phyloP scores from a whole-genome alignment of 768 basidiomycete species.

The Pisolithus microcarpus region DNA sequence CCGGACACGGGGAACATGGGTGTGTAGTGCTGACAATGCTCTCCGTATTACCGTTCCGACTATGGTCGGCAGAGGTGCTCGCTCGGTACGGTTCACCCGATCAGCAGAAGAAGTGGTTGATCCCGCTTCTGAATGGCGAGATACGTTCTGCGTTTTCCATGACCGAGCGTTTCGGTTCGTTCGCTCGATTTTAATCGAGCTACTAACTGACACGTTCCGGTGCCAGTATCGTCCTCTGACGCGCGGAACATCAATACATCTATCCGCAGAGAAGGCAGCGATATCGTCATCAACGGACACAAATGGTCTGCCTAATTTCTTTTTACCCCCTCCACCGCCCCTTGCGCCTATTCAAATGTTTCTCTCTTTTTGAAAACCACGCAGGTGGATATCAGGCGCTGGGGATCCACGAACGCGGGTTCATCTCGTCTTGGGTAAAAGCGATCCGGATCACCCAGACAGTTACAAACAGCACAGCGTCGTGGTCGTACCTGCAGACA shows the following conservation, averaged over 20 bases:
- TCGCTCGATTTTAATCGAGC: not conserved
- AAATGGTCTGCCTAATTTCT: conserved; percentile 62
- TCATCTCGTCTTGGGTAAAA: conserved; percentile 94
- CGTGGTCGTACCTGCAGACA: conserved; percentile 85
- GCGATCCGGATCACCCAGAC: conserved; percentile 75
- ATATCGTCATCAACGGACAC: conserved; percentile 91
- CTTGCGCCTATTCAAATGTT: not conserved
- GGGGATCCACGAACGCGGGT: conserved; percentile 85
- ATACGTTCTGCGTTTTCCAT: conserved; percentile 94
- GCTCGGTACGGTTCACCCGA: conserved; percentile 88
- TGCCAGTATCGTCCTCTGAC: conserved; percentile 78
- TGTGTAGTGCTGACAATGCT: conserved; percentile 27
- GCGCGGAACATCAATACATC: conserved; percentile 92
- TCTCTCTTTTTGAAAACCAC: not conserved
- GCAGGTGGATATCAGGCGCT: conserved; percentile 95
- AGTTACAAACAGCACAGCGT: conserved; percentile 85
- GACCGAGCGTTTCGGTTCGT: conserved; percentile 86
- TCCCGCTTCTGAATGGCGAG: conserved; percentile 83
- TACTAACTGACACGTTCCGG: conserved; percentile 5
- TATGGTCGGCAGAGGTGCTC: conserved; percentile 69
- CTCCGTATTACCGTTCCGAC: not conserved
- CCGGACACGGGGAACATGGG: conserved; percentile 99
- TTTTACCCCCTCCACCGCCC: not conserved
- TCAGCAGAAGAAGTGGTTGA: conserved; percentile 87
- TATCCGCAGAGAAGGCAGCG: conserved; percentile 73